Percentiles rank a stretch among this genome's conserved stretches.
Evolutionary conservation across 495 filamentous ascomycete species (phyloP).

Genomic region (Podospora bellae-mahoneyi): DNA sequence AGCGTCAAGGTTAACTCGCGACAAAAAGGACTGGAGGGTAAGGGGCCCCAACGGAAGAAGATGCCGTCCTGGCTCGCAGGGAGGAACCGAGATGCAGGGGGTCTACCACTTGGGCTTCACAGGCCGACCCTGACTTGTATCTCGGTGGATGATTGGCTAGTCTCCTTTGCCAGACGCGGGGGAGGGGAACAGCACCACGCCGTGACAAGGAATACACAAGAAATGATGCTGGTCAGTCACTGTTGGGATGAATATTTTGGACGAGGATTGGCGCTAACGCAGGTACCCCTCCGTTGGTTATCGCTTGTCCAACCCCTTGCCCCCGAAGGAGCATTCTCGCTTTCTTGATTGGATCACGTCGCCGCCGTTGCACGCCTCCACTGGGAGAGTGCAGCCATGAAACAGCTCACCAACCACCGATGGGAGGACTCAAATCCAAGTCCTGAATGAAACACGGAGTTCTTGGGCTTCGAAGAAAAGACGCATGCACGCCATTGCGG

Average conservation of each 20-base stretch:
- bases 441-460: slow-evolving; percentile 13
- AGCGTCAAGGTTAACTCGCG: background rate
- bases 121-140: background rate
- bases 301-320: background rate
- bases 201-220: background rate
- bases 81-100: slow-evolving; percentile 8
- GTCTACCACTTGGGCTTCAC: background rate
- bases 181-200: slow-evolving; percentile 3
- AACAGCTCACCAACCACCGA: slow-evolving; percentile 14
- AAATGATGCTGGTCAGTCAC: background rate
- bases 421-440: slow-evolving; percentile 11
- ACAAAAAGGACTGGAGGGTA: slow-evolving; percentile 8
- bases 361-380: slow-evolving; percentile 5
- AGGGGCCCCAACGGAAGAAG: slow-evolving; percentile 5
- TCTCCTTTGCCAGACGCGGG: background rate
- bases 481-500: slow-evolving; percentile 7
- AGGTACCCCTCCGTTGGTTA: slow-evolving; percentile 4
- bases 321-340: background rate
- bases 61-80: background rate
- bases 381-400: slow-evolving; percentile 10
- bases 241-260: background rate
- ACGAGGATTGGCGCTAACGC: slow-evolving; percentile 8
- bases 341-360: slow-evolving; percentile 1
- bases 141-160: background rate
- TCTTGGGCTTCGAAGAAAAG: slow-evolving; percentile 4